These are phyloP conservation scores for Tardiomyces digboiensis DNA, from an alignment of 1,139 yeast species.

Conservation along the genomic window DNA sequence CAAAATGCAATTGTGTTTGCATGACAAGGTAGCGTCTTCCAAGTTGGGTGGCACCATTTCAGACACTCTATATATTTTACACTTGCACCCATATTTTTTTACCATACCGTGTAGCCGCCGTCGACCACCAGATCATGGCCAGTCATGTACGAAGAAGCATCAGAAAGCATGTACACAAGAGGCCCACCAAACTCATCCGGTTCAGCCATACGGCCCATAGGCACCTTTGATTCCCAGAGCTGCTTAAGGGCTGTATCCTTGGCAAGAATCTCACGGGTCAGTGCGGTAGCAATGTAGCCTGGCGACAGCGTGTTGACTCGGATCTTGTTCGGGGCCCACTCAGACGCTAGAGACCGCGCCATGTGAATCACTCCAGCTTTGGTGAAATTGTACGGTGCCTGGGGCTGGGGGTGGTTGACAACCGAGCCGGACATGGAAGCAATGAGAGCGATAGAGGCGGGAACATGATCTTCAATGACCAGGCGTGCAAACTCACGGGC, in stretches of 20 bases:
- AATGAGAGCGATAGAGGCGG: conserved; percentile 63
- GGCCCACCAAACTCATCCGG: conserved; percentile 77
- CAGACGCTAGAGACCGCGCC: conserved; percentile 69
- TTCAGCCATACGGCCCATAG: conserved; percentile 72
- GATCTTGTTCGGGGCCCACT: conserved; percentile 73
- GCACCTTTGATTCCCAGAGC: conserved; percentile 57
- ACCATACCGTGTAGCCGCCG: conserved; percentile 69
- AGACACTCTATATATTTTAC: no score
- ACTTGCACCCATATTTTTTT: no score
- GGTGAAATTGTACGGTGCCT: conserved; percentile 77
- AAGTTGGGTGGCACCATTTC: no score
- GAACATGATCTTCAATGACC: conserved; percentile 38
- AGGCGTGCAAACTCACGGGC: conserved; percentile 58
- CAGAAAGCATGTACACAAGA: conserved; percentile 59
- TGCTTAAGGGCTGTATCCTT: conserved; percentile 41
- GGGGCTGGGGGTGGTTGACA: conserved; percentile 77
- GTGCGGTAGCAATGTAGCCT: conserved; percentile 66
- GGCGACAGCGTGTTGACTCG: conserved; percentile 77
- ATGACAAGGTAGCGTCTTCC: no score
- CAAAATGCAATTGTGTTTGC: no score
- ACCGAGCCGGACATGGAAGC: conserved; percentile 85
- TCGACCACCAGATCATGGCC: conserved; percentile 75
- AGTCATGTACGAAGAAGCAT: conserved; percentile 73
- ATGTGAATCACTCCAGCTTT: conserved; percentile 81
- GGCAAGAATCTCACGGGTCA: conserved; percentile 47